Conservation (phyloP, 1,284 basidiomycete genomes). For the Kwoniella shivajii region DNA sequence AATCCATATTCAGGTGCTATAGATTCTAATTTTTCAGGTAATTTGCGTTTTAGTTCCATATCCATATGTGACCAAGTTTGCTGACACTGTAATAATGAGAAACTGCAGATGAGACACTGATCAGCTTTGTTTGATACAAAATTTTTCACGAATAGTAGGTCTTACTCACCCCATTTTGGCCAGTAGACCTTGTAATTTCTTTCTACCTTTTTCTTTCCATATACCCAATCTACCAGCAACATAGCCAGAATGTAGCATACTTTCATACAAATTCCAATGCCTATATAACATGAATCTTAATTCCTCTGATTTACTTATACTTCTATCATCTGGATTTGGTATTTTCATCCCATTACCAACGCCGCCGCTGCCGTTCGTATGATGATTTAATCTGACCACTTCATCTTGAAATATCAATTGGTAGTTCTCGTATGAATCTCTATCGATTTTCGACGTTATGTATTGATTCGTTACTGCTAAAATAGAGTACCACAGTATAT, state of each 20-base stretch:
- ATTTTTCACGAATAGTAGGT: neutral
- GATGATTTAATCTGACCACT: slow-evolving; percentile 81
- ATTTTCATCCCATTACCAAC: slow-evolving; percentile 8
- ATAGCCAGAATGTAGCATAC: slow-evolving; percentile 97
- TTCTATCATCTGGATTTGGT: slow-evolving; percentile 68
- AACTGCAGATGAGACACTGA: slow-evolving; percentile 59
- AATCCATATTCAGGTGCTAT: slow-evolving; percentile 96
- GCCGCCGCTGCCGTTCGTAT: slow-evolving; percentile 39
- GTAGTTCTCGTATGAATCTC: slow-evolving; percentile 79
- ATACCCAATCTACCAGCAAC: slow-evolving; percentile 92
- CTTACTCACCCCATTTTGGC: slow-evolving; percentile 96
- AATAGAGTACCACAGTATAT: slow-evolving; percentile 93
- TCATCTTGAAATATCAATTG: slow-evolving; percentile 81
- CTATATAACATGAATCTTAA: slow-evolving; percentile 91
- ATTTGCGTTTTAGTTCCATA: slow-evolving; percentile 81
- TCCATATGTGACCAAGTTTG: slow-evolving; percentile 97
- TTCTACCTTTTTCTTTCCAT: slow-evolving; percentile 92
- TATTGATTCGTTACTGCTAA: slow-evolving; percentile 94
- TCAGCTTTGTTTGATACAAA: neutral
- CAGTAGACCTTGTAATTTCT: slow-evolving; percentile 83
- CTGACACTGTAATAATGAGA: slow-evolving; percentile 89
- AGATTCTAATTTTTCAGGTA: slow-evolving; percentile 79
- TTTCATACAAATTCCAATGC: slow-evolving; percentile 97
- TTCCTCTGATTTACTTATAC: slow-evolving; percentile 79
- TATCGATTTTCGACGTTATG: slow-evolving; percentile 80